Base-by-base conservation (phyloP, 2,329 filamentous ascomycete species). In the Fonsecaea monophora region DNA sequence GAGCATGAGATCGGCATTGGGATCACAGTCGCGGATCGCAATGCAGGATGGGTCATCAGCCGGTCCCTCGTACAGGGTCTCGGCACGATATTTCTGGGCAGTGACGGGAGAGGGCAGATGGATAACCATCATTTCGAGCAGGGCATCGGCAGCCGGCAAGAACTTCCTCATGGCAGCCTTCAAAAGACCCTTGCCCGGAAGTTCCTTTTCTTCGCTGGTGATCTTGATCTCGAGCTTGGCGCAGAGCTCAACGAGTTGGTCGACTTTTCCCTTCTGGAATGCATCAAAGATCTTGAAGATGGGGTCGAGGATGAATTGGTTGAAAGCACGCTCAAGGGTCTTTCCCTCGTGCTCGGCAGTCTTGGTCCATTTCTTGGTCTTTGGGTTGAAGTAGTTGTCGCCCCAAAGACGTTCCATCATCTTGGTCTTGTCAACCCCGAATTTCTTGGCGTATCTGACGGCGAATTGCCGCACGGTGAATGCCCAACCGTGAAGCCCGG, bases 321-420 rank as follows among this genome's bases (percentile, higher is more conserved):
- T 96, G 91, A 99, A 99, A 76, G 94, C 92, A 91, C 95, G 95
- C 89, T 98, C 95, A 66, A 97, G 89, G 73, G 83, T 81, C 87
- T 97, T 90, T 80, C 93, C 94, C 78, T 97, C 93, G 80, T 92
- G 85, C 73, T 87, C 91, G 75, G 85, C 86, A 80, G 84, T 87
- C 87, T 91, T 98, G 83, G 94, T 94, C 95, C 95, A 99, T 90
- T 99, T 99, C 92, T 98, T 99, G 87, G 95, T 99, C 85, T 92
- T 88, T 76, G 95, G 92, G 89, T 99, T 98, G 92, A 99, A 99
- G 89, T 88, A 99, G 89, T 93, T 97, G 90, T 99, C 95, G 75
- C 95, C 95, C 95, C 95, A 99, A 76, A 99, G 92, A 90, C 95
- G 93, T 87, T 97, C 92, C 92, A 98, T 97, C 95, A 99, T 97